A percentile compares a stretch with the other conserved stretches of the same genome.
Conservation (phyloP, 2,329 filamentous ascomycete genomes). For the Xylaria sp. region DNA sequence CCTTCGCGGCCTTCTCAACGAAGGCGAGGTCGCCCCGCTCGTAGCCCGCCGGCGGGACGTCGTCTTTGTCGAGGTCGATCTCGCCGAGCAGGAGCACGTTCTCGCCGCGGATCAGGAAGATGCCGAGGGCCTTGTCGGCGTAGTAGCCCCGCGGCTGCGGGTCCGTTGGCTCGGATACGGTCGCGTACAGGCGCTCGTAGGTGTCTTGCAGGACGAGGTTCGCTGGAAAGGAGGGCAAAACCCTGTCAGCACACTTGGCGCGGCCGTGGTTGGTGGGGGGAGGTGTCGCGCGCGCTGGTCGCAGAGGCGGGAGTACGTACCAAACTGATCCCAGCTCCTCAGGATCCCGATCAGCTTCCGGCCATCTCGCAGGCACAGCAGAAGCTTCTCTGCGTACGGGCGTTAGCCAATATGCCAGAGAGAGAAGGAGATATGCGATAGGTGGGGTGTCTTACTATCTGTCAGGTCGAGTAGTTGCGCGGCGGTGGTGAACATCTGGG, state of each 20-base stretch:
- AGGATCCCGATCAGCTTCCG: conserved; percentile 91
- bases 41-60: conserved; percentile 75
- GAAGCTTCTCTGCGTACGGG: conserved; percentile 77
- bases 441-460: conserved; percentile 72
- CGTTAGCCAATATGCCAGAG: conserved; percentile 27
- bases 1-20: conserved; percentile 73
- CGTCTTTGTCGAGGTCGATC: conserved; percentile 95
- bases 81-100: conserved; percentile 96
- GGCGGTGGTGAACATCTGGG: conserved; percentile 98
- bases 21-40: conserved; percentile 65
- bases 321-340: conserved; percentile 97
- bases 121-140: conserved; percentile 81
- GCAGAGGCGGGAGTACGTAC: conserved; percentile 61
- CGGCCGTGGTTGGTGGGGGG: not conserved
- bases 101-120: conserved; percentile 92
- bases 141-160: conserved; percentile 60
- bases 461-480: conserved; percentile 94
- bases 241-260: not conserved
- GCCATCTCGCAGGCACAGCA: conserved; percentile 88
- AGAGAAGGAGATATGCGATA: conserved; percentile 3
- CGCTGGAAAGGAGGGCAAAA: conserved; percentile 57
- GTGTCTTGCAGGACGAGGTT: conserved; percentile 96
- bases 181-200: conserved; percentile 77
- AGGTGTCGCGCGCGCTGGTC: not conserved
- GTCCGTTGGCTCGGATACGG: conserved; percentile 38